phyloP scores from a whole-genome alignment of 257 asterid genomes.

The Petunia secreta region DNA sequence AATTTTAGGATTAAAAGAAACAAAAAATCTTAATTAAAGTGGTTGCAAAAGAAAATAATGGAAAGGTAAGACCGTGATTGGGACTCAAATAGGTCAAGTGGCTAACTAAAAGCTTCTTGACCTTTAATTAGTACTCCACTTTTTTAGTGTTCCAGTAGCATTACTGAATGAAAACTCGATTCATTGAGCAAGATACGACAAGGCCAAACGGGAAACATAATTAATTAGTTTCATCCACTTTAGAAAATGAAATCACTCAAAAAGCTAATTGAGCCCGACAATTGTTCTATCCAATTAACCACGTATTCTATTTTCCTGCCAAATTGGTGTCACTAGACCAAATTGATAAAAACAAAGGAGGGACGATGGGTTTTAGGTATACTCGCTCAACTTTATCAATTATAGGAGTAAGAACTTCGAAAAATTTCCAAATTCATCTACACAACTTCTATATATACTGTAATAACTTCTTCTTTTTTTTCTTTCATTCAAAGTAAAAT shows the following conservation, averaged over 20 bases:
- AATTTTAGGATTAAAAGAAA: neutral
- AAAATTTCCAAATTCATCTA: too few relatives aligned
- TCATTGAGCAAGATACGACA: conserved; percentile 1
- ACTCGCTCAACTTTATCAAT: too few relatives aligned
- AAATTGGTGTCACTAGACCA: neutral
- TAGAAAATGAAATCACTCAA: neutral
- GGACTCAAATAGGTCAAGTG: conserved; percentile 6
- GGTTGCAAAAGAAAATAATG: neutral
- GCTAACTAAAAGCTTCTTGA: neutral
- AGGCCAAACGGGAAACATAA: neutral
- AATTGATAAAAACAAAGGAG: neutral
- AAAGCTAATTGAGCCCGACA: neutral
- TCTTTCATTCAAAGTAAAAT: too few relatives aligned
- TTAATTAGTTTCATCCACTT: neutral
- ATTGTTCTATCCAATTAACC: neutral
- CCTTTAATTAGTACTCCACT: neutral
- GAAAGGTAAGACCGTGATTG: neutral
- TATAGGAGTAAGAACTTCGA: too few relatives aligned
- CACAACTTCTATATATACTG: too few relatives aligned
- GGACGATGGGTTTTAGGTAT: neutral
- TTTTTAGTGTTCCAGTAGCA: neutral
- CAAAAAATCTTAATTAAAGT: neutral
- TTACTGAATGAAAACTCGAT: neutral
- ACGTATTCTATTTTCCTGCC: neutral
- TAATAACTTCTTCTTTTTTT: too few relatives aligned